Evolutionary conservation across 1,139 yeast genomes (phyloP).

Genomic region (Nakaseomyces nivariensis): DNA sequence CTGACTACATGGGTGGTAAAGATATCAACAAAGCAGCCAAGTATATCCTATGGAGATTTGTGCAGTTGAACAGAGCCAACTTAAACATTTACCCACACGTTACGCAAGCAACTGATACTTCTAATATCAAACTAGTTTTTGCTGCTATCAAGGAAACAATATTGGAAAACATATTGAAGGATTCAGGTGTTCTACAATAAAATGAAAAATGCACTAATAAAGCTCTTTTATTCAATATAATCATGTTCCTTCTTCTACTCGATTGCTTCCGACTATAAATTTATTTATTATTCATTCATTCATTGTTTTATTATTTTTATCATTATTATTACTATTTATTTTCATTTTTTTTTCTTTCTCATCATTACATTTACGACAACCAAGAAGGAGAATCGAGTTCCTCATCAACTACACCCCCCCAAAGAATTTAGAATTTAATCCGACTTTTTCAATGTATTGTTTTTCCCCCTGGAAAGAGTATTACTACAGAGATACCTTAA

Average conservation of each 20-base stretch:
- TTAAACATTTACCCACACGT: slow-evolving; percentile 80
- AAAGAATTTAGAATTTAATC: too few relatives aligned
- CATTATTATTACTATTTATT: slow-evolving; percentile 4
- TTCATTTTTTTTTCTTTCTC: slow-evolving; percentile 24
- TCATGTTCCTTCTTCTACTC: too few relatives aligned
- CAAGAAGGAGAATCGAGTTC: neutral
- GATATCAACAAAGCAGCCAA: slow-evolving; percentile 91
- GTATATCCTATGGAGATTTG: slow-evolving; percentile 84
- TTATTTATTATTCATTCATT: neutral
- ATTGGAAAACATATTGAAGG: slow-evolving; percentile 72
- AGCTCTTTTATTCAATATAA: neutral
- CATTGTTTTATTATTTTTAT: neutral
- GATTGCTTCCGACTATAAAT: neutral
- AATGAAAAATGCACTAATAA: neutral
- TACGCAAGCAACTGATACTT: slow-evolving; percentile 91
- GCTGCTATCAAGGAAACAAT: slow-evolving; percentile 89
- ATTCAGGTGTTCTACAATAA: slow-evolving; percentile 61
- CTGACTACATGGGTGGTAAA: slow-evolving; percentile 82
- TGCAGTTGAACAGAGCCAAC: slow-evolving; percentile 74
- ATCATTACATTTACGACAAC: slow-evolving; percentile 7
- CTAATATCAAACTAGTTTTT: slow-evolving; percentile 77
- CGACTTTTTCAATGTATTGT: too few relatives aligned
- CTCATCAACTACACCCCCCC: too few relatives aligned
- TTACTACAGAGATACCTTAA: too few relatives aligned
- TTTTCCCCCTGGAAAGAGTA: too few relatives aligned